phyloP scores from a whole-genome alignment of 2,329 filamentous ascomycete genomes.

The Xylogone sp. region DNA sequence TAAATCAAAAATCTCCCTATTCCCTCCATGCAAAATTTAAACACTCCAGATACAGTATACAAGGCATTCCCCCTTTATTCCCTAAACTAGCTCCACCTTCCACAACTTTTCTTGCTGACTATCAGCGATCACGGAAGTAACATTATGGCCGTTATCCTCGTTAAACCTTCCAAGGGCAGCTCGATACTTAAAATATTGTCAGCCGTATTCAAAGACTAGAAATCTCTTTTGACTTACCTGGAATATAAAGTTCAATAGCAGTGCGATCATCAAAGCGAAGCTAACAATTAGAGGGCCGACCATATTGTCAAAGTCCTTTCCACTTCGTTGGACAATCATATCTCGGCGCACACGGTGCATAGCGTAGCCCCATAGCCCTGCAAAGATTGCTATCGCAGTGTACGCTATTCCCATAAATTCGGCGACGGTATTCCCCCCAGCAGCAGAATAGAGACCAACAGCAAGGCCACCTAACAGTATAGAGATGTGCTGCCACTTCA shows the following conservation, averaged over 20 bases:
- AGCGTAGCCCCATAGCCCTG: slow-evolving; percentile 81
- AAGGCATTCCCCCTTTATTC: background rate
- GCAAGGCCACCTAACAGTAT: slow-evolving; percentile 82
- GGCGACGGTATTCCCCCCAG: slow-evolving; percentile 73
- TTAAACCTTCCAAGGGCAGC: slow-evolving; percentile 15
- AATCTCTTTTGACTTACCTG: slow-evolving; percentile 50
- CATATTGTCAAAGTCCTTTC: slow-evolving; percentile 89
- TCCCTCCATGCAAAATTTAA: background rate
- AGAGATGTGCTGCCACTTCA: slow-evolving; percentile 97
- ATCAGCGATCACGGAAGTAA: background rate
- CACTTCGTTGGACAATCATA: slow-evolving; percentile 82
- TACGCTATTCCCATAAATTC: slow-evolving; percentile 79
- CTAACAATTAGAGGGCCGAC: slow-evolving; percentile 82
- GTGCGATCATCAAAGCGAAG: slow-evolving; percentile 69
- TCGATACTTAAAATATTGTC: slow-evolving; percentile 16
- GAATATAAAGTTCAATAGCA: slow-evolving; percentile 85
- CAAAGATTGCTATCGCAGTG: slow-evolving; percentile 75
- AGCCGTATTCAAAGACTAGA: slow-evolving; percentile 3
- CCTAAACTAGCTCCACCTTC: slow-evolving; percentile 14
- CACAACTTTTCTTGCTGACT: background rate
- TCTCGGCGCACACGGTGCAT: slow-evolving; percentile 72
- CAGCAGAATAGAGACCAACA: slow-evolving; percentile 83
- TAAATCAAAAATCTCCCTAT: background rate
- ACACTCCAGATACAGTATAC: background rate
- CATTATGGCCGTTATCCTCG: slow-evolving; percentile 5